Evolutionary conservation across 2,329 filamentous ascomycete species (phyloP), one percentile per base, ranked within the genome.

Genomic region (Monosporascus sp.): DNA sequence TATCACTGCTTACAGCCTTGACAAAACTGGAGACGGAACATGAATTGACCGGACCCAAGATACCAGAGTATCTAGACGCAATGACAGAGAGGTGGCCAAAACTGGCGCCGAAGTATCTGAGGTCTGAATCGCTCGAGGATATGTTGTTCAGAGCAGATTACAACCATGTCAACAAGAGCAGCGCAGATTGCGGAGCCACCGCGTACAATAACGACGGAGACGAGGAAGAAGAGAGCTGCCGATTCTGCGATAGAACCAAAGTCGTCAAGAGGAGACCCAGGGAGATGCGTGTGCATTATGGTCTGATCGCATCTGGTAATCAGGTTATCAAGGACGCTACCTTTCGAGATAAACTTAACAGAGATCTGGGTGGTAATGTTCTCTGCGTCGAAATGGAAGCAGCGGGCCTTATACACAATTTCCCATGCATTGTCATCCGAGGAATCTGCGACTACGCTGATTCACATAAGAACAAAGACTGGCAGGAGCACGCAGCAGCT

Each of bases 371-470:
- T 1, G 28, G 45, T 2, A 28, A 54, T 1, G 60, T 57, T 7
- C 56, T 64, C 17, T 66, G 59, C 43, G 35, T 64, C 28, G 60
- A 63, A 28, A 63, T 56, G 50, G 57, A 57, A 35, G 56, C 54
- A 14, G 58, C 58, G 1, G 58, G 58, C 51, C 37, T 63, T 4
- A 60, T 63, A 57, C 47, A 61, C 28, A 53, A 51, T n/a, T 63
- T 66, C 11, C 61, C 60, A 11, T 65, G 61, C 41, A 35, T 67
- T 1, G 59, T 63, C 2, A 61, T 67, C 15, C 57, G 62, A 20
- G 63, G 64, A 2, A 64, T 66, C 24, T 63, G 60, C 44, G 57
- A 63, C 18, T 66, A 65, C 44, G 55, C 63, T 1, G 63, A 67
- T 48, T 61, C 58, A 1, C 59, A 65, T 26, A 65, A 63, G 28